phyloP scores from a whole-genome alignment of 2,329 filamentous ascomycete species.

The Aspergillus candidus region DNA sequence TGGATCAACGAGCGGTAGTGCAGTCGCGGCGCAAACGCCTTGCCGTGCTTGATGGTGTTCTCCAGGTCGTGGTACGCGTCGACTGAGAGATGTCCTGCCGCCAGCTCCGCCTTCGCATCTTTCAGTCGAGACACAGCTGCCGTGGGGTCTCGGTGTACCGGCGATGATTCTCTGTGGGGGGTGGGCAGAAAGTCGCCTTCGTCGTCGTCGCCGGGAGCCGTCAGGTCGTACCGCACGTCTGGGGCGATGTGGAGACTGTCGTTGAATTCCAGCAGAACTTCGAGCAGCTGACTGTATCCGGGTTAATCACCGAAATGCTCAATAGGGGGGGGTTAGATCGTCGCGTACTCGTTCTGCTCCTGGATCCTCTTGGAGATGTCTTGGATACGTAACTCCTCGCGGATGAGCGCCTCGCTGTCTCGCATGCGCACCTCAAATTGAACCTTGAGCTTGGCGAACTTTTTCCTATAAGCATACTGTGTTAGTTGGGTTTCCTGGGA shows the following conservation, averaged over 20 bases:
- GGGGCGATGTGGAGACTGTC: conserved; percentile 70
- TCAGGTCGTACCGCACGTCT: conserved; percentile 68
- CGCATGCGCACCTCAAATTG: conserved; percentile 76
- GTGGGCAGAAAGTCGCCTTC: conserved; percentile 40
- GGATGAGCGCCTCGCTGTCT: conserved; percentile 58
- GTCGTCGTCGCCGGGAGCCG: conserved; percentile 34
- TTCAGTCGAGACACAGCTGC: conserved; percentile 31
- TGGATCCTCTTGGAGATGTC: conserved; percentile 76
- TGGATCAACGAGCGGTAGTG: conserved; percentile 29
- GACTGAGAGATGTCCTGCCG: conserved; percentile 30
- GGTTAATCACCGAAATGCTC: conserved; percentile 6
- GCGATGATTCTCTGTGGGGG: conserved; percentile 34
- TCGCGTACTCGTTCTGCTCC: conserved; percentile 81
- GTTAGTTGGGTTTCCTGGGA: conserved; percentile 5
- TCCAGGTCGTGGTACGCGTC: conserved; percentile 36
- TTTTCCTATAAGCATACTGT: conserved; percentile 53
- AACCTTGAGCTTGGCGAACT: conserved; percentile 81
- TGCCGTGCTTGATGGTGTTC: conserved; percentile 32
- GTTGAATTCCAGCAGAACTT: conserved; percentile 86
- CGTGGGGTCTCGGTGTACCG: conserved; percentile 26
- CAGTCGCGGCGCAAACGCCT: conserved; percentile 33
- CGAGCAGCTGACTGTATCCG: conserved; percentile 69
- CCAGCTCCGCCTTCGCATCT: conserved; percentile 35
- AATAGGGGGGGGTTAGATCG: background rate
- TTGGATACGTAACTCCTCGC: conserved; percentile 73